Evolutionary conservation across 2,329 filamentous ascomycete species (phyloP).

Genomic region (Aspergillus pseudotamarii): DNA sequence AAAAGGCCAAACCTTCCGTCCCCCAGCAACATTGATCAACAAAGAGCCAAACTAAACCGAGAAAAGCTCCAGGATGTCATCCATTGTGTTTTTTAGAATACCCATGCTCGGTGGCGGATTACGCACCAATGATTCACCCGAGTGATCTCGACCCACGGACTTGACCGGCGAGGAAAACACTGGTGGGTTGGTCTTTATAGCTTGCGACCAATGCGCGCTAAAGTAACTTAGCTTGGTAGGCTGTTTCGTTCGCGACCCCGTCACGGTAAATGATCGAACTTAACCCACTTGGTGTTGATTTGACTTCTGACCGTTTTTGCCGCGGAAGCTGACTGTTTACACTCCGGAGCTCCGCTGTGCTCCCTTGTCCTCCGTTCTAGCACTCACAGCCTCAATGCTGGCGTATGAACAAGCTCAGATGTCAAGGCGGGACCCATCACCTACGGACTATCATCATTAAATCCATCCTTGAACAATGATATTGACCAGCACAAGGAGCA

Average conservation of each 20-base stretch:
- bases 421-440: conserved; percentile 7
- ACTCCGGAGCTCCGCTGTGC: not conserved
- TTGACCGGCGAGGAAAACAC: not conserved
- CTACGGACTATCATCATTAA: conserved; percentile 13
- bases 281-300: conserved; percentile 11
- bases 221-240: not conserved
- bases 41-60: not conserved
- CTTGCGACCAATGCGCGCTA: conserved; percentile 2
- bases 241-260: not conserved
- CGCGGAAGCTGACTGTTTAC: conserved; percentile 3
- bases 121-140: conserved; percentile 14
- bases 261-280: conserved; percentile 8
- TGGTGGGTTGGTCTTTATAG: not conserved
- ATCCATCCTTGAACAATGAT: conserved; percentile 1
- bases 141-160: conserved; percentile 7
- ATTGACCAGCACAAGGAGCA: conserved; percentile 9
- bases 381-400: conserved; percentile 8
- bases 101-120: conserved; percentile 18
- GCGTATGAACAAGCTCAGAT: conserved; percentile 17
- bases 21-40: conserved; percentile 8
- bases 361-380: conserved; percentile 1
- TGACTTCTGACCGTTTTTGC: conserved; percentile 2
- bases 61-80: conserved; percentile 7
- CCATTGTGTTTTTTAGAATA: not conserved
- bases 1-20: not conserved